These are phyloP conservation scores for Diaporthe sp. DNA, from an alignment of 2,329 filamentous ascomycete species.

Conservation along the genomic window DNA sequence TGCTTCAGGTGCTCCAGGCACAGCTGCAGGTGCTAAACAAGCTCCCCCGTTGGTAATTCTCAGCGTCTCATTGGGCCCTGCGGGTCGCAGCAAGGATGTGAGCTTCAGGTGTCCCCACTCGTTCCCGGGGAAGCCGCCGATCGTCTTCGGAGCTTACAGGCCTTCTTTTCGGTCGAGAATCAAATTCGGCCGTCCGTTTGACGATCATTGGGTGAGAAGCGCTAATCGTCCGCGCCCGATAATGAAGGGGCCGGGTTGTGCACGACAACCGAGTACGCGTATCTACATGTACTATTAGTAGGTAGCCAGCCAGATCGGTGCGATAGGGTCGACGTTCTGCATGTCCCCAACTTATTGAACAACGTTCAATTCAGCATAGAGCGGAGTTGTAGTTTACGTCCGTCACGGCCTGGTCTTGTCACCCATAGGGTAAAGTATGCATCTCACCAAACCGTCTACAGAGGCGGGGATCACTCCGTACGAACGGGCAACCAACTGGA, in stretches of 20 bases:
- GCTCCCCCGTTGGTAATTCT: constrained; percentile 34
- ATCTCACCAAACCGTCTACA: too few species aligned
- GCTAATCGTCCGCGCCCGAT: neutral
- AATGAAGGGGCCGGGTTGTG: neutral
- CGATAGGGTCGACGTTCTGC: neutral
- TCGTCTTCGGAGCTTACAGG: neutral
- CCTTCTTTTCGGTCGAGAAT: neutral
- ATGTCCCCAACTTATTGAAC: too few species aligned
- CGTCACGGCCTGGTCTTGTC: too few species aligned
- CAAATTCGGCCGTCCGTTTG: neutral
- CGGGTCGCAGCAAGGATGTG: neutral
- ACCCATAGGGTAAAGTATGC: too few species aligned
- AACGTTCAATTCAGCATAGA: too few species aligned
- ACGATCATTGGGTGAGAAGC: neutral
- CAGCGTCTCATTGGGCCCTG: constrained; percentile 35
- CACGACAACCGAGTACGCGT: neutral
- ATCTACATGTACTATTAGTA: neutral
- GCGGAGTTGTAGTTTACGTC: too few species aligned
- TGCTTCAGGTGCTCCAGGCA: constrained; percentile 16
- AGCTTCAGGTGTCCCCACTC: constrained; percentile 10
- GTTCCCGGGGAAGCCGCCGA: constrained; percentile 27
- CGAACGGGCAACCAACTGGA: too few species aligned
- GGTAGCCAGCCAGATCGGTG: neutral
- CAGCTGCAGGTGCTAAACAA: neutral
- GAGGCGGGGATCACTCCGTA: too few species aligned